A percentile compares a stretch with the other conserved stretches of the same genome.
Conservation (phyloP, 352 stramenopile genomes). For the Globisporangium heterothallicum region DNA sequence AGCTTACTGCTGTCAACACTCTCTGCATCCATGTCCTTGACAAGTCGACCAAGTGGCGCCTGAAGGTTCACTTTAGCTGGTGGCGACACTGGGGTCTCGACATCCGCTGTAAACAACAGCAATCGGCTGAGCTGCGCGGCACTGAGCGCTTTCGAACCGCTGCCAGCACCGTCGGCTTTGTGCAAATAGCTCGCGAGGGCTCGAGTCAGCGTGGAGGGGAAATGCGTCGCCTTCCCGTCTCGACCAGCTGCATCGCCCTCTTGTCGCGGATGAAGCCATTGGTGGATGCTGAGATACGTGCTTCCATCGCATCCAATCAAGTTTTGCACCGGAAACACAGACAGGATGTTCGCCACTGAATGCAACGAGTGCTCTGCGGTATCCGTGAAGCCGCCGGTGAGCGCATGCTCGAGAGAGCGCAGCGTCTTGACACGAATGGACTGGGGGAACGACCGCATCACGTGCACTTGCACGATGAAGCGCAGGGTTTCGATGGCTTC, state of each 20-base stretch:
- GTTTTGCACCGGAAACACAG: slow-evolving; percentile 40
- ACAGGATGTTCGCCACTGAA: slow-evolving; percentile 37
- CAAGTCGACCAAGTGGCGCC: slow-evolving; percentile 4
- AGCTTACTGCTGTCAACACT: slow-evolving; percentile 20
- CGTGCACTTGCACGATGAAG: slow-evolving; percentile 69
- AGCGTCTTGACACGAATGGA: slow-evolving; percentile 52
- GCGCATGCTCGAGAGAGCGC: slow-evolving; percentile 32
- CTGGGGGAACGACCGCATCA: slow-evolving; percentile 71
- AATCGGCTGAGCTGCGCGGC: slow-evolving; percentile 34
- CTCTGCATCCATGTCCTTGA: slow-evolving; percentile 3
- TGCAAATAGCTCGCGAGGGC: slow-evolving; percentile 19
- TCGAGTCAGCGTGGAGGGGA: slow-evolving; percentile 4
- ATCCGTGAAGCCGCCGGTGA: slow-evolving; percentile 54
- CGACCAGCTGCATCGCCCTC: too few relatives aligned
- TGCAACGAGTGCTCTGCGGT: slow-evolving; percentile 26
- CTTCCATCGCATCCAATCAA: slow-evolving; percentile 25
- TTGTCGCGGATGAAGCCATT: slow-evolving; percentile 20
- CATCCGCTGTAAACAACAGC: slow-evolving; percentile 37
- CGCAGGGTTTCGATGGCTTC: slow-evolving; percentile 43
- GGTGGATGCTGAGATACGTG: slow-evolving; percentile 20
- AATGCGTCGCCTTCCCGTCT: neutral
- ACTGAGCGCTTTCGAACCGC: slow-evolving; percentile 10
- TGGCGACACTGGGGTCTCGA: slow-evolving; percentile 4
- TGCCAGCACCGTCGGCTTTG: neutral
- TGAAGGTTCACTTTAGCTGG: slow-evolving; percentile 1